Evolutionary conservation across 176 grass and related monocot genomes (phyloP), one percentile per base, ranked within the genome.

Genomic region (Oryza rufipogon): DNA sequence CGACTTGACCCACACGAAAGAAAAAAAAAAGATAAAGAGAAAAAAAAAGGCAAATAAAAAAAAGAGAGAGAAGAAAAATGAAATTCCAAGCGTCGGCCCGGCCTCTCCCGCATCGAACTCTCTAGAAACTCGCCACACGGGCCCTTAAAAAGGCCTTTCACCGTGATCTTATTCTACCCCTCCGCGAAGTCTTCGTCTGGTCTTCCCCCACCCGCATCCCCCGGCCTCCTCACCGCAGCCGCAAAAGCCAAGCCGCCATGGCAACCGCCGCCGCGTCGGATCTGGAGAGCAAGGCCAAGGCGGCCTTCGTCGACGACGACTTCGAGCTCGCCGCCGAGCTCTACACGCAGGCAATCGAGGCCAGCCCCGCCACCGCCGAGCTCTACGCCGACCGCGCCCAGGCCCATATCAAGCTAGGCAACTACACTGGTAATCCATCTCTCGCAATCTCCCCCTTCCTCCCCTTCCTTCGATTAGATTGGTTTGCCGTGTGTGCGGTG

Each of bases 321-420:
- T 94, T 94, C 83, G 92, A 94, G 83, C 89, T 94, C 1, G 89
- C 92, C 25, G 76, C 64, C 7, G 92, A 94, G 68, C 86, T 91
- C 83, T 94, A 94, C 92, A 77, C 83, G 33, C 89, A 91, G 83
- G 92, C 89, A 48, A 90, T 94, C 73, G 89, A 94, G 13, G 78
- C 68, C 15, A 86, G 87, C 2, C 87, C 89, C 23, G 46, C 84
- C 75, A 87, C 71, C 58, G 92, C 92, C 73, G 86, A 87, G 34
- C 92, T 94, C 75, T 84, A 80, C 81, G 89, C 89, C 75, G 86
- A 94, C 72, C 92, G 89, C 72, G 92, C 92, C 67, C 89, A 94
- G 71, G 87, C 89, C 0, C 82, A 94, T 84, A 89, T 94, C 72
- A 94, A 94, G 89, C 89, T 94, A 15, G 83, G 82, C 45, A 91